Base-by-base conservation (phyloP, 495 filamentous ascomycete genomes). In the Trichocladium antarcticum region DNA sequence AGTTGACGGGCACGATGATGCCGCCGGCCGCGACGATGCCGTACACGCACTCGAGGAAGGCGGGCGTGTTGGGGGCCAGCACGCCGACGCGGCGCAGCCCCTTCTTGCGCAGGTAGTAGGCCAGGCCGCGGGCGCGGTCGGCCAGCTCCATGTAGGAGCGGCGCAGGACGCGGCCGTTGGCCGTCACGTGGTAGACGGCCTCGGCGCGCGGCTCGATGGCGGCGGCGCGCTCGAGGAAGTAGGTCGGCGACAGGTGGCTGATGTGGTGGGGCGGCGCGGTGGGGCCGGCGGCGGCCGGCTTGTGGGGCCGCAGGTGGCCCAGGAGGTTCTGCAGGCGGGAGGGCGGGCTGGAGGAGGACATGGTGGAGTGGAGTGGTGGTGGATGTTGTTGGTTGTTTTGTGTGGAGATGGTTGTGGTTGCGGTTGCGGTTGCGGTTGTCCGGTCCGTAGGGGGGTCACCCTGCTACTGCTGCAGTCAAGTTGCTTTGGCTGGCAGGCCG, bases 21-120 rank as follows among this genome's bases (percentile, higher is more conserved):
- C 71, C 86, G 7, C 88, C 88, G 2, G 86, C 89, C 19, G 89
- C 92, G 1, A 79, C 81, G 58, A 96, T 85, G 6, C 85, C 92
- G 57, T 89, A 98, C 41, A 96, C 83, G 2, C 78, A 74, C 66
- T 97, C 90, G 16, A 97, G 69, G 62, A 96, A 96, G 0, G 88
- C 92, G 3, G 92, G 92, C 5, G 92, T 98, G 62, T 98, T 98
- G 1, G 93, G 82, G 17, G 78, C 80, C 5, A 98, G 72, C 34
- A 98, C 81, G 5, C 92, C 92, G 1, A 82, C 76, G 47, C 83
- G 76, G 60, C 77, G 82, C 57, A 75, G 78, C 7, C 73, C 74
- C 46, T 83, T 74, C 59, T 86, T 84, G 38, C 74, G 76, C 42
- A 97, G 63, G 62, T 82, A 97, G 64, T 92, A 97, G 8, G 85